Evolutionary conservation across 495 filamentous ascomycete genomes (phyloP), one percentile per base, ranked within the genome.

Genomic region (Rusavskia elegans): DNA sequence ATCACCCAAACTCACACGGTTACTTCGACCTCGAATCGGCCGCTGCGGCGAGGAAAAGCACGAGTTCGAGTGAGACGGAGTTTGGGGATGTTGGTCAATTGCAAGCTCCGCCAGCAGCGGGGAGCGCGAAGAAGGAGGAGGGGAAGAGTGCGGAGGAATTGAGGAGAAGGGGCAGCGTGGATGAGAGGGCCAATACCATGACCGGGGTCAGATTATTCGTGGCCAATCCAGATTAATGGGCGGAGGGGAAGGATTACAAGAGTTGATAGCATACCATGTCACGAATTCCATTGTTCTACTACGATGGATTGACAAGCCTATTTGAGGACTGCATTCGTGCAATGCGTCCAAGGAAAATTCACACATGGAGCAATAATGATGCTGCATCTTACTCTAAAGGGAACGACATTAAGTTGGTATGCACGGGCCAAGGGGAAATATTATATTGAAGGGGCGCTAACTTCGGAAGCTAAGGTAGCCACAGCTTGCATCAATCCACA

Each of bases 161-260:
- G 36, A 74, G 78, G 61, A 79, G 90, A 52, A 75, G 87, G 57
- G 92, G 90, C 10, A 97, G 92, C 64, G 88, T 98, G 48, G 93
- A 98, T 64, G 92, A 97, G 66, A 76, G 85, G 61, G 86, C 85
- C 21, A 80, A 75, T 54, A 82, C 81, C 5, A 88, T 95, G 56
- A 85, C 81, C 19, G 63, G 75, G 3, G 85, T 82, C 19, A 78
- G 89, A 50, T 68, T 98, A 51, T 96, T 87, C 58, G 89, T 98
- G 60, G 93, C 93, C 19, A 98, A 98, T 65, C 92, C 92, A 21
- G 92, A 98, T 64, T 61, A 75, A 45, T 82, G 78, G 62, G 81
- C 84, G 65, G 82, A 45, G 82, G 78, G 62, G 81, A 84, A 66
- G 83, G 66, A 68, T 23, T 37, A 41, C 9, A 14, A 2, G 20